phyloP scores from a whole-genome alignment of 192 early-diverging fungal species.

The Coemansia erecta region DNA sequence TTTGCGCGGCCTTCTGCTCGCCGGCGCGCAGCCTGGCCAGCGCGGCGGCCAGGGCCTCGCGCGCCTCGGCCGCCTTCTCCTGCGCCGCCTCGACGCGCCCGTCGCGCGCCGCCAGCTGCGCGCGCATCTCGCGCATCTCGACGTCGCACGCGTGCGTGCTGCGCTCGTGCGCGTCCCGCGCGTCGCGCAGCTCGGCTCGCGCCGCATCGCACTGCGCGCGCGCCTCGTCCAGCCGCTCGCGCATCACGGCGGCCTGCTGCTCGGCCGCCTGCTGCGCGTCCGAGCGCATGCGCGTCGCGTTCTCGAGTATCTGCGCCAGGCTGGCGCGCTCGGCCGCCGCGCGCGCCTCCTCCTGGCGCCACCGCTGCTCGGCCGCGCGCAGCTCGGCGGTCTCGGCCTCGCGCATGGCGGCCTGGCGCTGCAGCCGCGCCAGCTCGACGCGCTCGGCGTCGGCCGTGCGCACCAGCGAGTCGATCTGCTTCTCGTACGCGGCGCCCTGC shows the following conservation, averaged over 20 bases:
- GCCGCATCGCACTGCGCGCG: conserved; percentile 22
- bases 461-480: conserved; percentile 57
- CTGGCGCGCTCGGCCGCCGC: conserved; percentile 38
- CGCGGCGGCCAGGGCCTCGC: too few species aligned
- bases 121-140: conserved; percentile 37
- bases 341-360: conserved; percentile 43
- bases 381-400: conserved; percentile 53
- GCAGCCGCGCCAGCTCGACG: conserved; percentile 47
- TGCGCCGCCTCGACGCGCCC: conserved; percentile 18
- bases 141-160: conserved; percentile 29
- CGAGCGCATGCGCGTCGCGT: conserved; percentile 49
- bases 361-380: conserved; percentile 37
- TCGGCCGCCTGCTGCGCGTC: conserved; percentile 42
- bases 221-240: conserved; percentile 28
- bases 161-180: conserved; percentile 31
- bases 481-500: conserved; percentile 58
- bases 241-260: conserved; percentile 15
- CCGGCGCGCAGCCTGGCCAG: too few species aligned
- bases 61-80: neutral
- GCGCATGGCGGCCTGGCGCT: conserved; percentile 53
- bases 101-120: conserved; percentile 36
- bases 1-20: too few species aligned
- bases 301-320: conserved; percentile 49
- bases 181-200: conserved; percentile 25
- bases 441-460: conserved; percentile 55